These are phyloP conservation scores for Polymyxa betae DNA, from an alignment of 208 protist species.

Conservation along the genomic window DNA sequence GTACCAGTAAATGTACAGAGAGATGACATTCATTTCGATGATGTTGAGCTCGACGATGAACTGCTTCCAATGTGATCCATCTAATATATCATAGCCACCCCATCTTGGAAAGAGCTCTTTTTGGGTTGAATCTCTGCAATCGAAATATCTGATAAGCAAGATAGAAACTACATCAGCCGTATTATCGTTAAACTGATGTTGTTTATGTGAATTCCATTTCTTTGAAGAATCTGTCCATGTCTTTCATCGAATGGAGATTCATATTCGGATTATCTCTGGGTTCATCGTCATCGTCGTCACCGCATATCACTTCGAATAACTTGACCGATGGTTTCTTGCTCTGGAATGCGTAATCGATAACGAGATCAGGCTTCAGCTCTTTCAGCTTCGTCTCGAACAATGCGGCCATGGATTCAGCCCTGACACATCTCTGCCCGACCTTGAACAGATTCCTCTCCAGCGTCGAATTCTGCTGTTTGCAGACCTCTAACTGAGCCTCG, in stretches of 20 bases:
- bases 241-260: background rate
- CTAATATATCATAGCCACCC: background rate
- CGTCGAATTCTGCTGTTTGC: background rate
- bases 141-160: background rate
- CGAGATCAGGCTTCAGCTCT: background rate
- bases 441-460: background rate
- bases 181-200: background rate
- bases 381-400: conserved; percentile 22
- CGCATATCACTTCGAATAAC: conserved; percentile 1
- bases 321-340: background rate
- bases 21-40: conserved; percentile 1
- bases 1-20: too few species aligned
- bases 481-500: background rate
- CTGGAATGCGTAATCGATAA: conserved; percentile 18
- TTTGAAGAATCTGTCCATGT: background rate
- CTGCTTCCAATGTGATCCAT: conserved; percentile 43
- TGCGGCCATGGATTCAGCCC: conserved; percentile 37
- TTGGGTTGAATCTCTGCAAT: too few species aligned
- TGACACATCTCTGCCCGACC: background rate
- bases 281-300: background rate
- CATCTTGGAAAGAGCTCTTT: too few species aligned
- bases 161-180: background rate
- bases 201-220: background rate
- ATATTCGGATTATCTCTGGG: background rate
- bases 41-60: conserved; percentile 24